These are phyloP conservation scores for Xylariaceae sp. DNA, from an alignment of 2,329 filamentous ascomycete genomes.

Conservation along the genomic window DNA sequence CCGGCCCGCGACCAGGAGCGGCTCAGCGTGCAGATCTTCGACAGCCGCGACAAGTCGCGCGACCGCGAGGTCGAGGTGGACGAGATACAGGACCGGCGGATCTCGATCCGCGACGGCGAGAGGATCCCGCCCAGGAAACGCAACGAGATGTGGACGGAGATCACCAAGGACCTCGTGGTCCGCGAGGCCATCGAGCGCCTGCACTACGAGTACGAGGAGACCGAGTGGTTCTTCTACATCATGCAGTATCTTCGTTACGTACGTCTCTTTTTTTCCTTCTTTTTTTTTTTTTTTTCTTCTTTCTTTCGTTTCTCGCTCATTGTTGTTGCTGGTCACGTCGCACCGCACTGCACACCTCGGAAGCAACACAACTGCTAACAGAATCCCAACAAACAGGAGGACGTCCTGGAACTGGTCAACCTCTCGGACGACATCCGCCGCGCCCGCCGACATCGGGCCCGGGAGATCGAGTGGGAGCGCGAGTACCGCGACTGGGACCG, in stretches of 20 bases:
- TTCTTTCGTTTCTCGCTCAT: no score
- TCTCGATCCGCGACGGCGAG: constrained; percentile 42
- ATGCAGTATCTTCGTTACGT: constrained; percentile 90
- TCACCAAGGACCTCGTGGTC: constrained; percentile 88
- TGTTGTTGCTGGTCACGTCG: no score
- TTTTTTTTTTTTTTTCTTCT: no score
- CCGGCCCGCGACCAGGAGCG: constrained; percentile 34
- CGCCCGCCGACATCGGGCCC: constrained; percentile 54
- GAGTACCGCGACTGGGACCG: constrained; percentile 56
- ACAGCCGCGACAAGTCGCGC: constrained; percentile 34
- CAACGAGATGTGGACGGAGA: constrained; percentile 89
- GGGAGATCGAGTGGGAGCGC: constrained; percentile 62
- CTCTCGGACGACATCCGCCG: constrained; percentile 81
- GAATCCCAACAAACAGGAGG: constrained; percentile 66
- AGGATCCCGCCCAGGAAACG: constrained; percentile 45
- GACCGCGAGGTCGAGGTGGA: constrained; percentile 57
- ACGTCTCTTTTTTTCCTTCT: constrained; percentile 26
- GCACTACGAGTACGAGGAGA: constrained; percentile 91
- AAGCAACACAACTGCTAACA: constrained; percentile 39
- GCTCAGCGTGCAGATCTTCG: constrained; percentile 51
- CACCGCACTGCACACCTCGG: no score
- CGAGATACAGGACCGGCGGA: constrained; percentile 56
- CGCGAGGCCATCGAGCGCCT: constrained; percentile 83
- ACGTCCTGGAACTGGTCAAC: constrained; percentile 82
- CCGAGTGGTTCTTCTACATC: constrained; percentile 85